A percentile compares a stretch with the other conserved stretches of the same genome.
Conservation (phyloP, 768 basidiomycete genomes). For the Boletus reticulatus region DNA sequence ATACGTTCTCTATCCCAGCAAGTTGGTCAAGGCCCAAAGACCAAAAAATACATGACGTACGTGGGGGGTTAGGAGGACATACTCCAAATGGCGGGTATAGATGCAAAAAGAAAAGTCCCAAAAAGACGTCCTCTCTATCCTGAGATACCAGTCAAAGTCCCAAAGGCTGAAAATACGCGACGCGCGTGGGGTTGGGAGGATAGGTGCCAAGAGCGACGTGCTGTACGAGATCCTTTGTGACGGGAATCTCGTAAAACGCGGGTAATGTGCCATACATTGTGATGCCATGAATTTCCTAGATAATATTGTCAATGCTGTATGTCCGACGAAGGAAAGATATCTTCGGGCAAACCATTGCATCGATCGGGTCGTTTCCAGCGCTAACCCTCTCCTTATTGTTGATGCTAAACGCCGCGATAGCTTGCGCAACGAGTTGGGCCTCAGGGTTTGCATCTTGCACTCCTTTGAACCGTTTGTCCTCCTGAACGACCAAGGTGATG, state of each 20-base stretch:
- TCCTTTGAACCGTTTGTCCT: neutral
- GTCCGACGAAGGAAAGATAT: neutral
- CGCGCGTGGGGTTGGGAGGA: neutral
- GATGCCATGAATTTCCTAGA: neutral
- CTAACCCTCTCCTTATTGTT: neutral
- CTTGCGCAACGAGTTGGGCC: neutral
- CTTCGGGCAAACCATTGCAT: neutral
- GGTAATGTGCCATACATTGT: neutral
- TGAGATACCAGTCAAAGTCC: no score
- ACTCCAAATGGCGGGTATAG: no score
- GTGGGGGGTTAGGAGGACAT: neutral
- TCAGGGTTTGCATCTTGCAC: neutral
- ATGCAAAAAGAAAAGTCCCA: no score
- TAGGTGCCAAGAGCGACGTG: neutral
- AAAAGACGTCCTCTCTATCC: no score
- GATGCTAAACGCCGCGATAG: neutral
- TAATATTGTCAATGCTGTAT: neutral
- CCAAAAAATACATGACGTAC: neutral
- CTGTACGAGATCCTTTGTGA: neutral
- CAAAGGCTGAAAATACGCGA: neutral
- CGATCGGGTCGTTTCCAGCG: neutral
- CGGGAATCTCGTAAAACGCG: neutral
- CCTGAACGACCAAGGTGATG: neutral
- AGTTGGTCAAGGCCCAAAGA: no score
- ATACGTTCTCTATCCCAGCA: no score